Conservation (phyloP, 192 early-diverging fungal genomes). For the Dissophora globulifera region DNA sequence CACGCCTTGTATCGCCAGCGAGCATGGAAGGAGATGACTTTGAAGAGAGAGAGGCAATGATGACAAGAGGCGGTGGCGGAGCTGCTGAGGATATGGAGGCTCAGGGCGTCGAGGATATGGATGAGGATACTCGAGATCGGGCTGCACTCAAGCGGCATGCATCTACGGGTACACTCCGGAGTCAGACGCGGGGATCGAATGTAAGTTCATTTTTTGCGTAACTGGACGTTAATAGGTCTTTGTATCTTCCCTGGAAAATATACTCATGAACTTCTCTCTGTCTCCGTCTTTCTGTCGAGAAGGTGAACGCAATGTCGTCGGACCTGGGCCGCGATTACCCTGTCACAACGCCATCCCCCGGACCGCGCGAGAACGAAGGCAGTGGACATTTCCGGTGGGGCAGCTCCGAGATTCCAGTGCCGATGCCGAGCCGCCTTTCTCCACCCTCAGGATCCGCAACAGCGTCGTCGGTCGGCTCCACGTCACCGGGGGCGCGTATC, state of each 20-base stretch:
- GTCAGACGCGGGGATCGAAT: slow-evolving; percentile 1
- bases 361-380: slow-evolving; percentile 16
- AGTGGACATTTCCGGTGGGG: slow-evolving; percentile 32
- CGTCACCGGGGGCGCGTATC: slow-evolving; percentile 15
- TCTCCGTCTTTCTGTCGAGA: neutral
- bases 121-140: slow-evolving; percentile 26
- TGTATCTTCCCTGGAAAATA: too few relatives aligned
- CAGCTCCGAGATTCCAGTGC: slow-evolving; percentile 10
- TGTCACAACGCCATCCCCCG: slow-evolving; percentile 19
- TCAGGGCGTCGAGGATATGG: slow-evolving; percentile 14
- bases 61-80: slow-evolving; percentile 3
- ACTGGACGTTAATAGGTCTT: too few relatives aligned
- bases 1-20: slow-evolving; percentile 16
- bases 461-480: slow-evolving; percentile 27
- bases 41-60: neutral
- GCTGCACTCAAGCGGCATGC: slow-evolving; percentile 35
- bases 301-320: slow-evolving; percentile 11
- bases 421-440: slow-evolving; percentile 17
- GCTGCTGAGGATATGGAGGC: neutral
- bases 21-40: slow-evolving; percentile 10
- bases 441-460: slow-evolving; percentile 15
- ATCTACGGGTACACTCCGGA: slow-evolving; percentile 35
- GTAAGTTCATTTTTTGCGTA: slow-evolving; percentile 13
- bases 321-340: slow-evolving; percentile 13
- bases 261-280: neutral